These are phyloP conservation scores for Chlorella sp. DNA, from an alignment of 139 green algal genomes.

Conservation along the genomic window DNA sequence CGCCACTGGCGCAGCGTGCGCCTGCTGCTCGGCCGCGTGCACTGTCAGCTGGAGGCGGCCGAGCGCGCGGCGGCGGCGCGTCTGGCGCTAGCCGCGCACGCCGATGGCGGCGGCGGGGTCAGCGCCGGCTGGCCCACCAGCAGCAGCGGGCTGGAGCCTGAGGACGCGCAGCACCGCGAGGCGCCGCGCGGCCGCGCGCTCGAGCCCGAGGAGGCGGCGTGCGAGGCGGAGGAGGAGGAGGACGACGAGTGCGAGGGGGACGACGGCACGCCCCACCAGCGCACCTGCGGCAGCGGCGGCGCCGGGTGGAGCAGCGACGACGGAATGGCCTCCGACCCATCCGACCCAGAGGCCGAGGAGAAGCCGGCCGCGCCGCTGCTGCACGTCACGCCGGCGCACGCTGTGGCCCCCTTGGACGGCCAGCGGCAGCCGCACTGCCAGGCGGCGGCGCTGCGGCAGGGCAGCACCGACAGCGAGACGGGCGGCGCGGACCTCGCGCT, in stretches of 20 bases:
- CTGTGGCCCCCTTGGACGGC: neutral
- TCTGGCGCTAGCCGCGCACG: constrained; percentile 6
- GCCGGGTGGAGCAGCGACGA: neutral
- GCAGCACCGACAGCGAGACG: no score
- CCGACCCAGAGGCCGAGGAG: no score
- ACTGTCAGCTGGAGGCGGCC: constrained; percentile 21
- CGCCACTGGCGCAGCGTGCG: constrained; percentile 29
- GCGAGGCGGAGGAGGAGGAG: neutral
- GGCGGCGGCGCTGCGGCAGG: no score
- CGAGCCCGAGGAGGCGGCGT: neutral
- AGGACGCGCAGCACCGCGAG: neutral
- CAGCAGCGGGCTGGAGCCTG: neutral
- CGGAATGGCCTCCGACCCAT: neutral
- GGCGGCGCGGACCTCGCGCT: no score
- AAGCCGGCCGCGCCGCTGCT: neutral
- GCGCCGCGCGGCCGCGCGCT: neutral
- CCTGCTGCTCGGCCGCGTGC: constrained; percentile 12
- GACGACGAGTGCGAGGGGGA: constrained; percentile 3
- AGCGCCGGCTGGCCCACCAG: neutral
- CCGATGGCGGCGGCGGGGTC: neutral
- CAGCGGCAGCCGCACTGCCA: no score
- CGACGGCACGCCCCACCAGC: constrained; percentile 19
- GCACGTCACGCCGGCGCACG: neutral
- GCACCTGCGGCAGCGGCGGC: neutral
- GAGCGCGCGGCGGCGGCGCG: neutral